Evolutionary conservation across 2,329 filamentous ascomycete species (phyloP).

Genomic region (Magnaporthiopsis incrustans): DNA sequence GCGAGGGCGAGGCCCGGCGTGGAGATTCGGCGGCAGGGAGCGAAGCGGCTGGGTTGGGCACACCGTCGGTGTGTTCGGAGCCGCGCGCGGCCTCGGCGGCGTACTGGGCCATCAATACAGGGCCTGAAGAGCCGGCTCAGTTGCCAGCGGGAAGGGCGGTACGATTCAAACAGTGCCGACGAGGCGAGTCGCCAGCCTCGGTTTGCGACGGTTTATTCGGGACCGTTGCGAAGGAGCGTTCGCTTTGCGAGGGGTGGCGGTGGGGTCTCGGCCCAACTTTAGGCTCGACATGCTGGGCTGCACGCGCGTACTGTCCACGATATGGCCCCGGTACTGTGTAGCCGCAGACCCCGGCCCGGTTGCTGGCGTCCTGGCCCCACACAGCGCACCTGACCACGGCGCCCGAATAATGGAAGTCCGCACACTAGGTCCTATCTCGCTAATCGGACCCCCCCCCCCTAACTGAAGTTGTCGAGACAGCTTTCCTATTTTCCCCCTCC

Average conservation of each 20-base stretch:
- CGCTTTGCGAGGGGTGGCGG: neutral
- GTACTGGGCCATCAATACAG: slow-evolving; percentile 18
- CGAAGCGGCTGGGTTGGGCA: slow-evolving; percentile 9
- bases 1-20: slow-evolving; percentile 6
- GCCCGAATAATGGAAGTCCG: no score
- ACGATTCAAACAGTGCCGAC: slow-evolving; percentile 2
- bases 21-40: slow-evolving; percentile 1
- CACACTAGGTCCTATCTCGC: no score
- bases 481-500: no score
- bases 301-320: no score
- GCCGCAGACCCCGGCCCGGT: no score
- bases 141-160: neutral
- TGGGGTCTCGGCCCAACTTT: neutral
- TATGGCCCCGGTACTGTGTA: neutral
- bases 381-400: neutral
- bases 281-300: no score
- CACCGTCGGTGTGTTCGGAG: neutral
- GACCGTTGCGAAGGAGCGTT: neutral
- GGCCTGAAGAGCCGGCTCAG: neutral
- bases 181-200: slow-evolving; percentile 11
- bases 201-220: slow-evolving; percentile 21
- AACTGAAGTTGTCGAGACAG: no score
- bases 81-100: slow-evolving; percentile 9
- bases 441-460: no score
- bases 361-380: no score